Evolutionary conservation across 1,284 basidiomycete genomes (phyloP).

Genomic region (Trametes polyzona): DNA sequence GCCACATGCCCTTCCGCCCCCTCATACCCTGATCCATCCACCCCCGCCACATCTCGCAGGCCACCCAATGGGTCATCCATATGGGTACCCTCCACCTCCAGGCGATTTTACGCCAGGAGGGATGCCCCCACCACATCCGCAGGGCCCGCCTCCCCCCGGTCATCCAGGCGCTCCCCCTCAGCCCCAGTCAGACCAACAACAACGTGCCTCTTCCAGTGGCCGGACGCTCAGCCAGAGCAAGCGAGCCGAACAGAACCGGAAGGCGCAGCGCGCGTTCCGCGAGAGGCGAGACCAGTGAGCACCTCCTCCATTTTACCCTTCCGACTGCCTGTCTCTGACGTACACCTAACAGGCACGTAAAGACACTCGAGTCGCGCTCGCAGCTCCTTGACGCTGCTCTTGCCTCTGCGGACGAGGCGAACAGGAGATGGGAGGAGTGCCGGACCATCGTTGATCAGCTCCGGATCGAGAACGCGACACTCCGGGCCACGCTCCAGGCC

Average conservation of each 20-base stretch:
- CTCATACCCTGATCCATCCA: conserved; percentile 33
- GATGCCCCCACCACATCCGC: conserved; percentile 45
- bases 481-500: conserved; percentile 45
- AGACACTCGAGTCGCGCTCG: conserved; percentile 80
- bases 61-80: conserved; percentile 27
- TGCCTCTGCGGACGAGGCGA: conserved; percentile 82
- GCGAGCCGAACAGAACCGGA: conserved; percentile 85
- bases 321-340: conserved; percentile 11
- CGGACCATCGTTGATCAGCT: conserved; percentile 80
- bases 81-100: conserved; percentile 29
- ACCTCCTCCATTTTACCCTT: not conserved
- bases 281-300: conserved; percentile 80
- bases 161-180: conserved; percentile 29
- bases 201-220: conserved; percentile 40
- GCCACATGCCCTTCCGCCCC: conserved; percentile 34
- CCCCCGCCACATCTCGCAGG: conserved; percentile 28
- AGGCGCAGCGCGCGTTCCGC: conserved; percentile 83
- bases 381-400: conserved; percentile 81
- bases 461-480: conserved; percentile 76
- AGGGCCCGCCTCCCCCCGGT: conserved; percentile 25
- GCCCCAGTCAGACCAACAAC: conserved; percentile 35
- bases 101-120: conserved; percentile 55
- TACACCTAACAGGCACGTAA: conserved; percentile 64
- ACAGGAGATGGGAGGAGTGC: conserved; percentile 85
- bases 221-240: conserved; percentile 75